Conservation (phyloP, 1,284 basidiomycete species). For the Malassezia yamatoensis region DNA sequence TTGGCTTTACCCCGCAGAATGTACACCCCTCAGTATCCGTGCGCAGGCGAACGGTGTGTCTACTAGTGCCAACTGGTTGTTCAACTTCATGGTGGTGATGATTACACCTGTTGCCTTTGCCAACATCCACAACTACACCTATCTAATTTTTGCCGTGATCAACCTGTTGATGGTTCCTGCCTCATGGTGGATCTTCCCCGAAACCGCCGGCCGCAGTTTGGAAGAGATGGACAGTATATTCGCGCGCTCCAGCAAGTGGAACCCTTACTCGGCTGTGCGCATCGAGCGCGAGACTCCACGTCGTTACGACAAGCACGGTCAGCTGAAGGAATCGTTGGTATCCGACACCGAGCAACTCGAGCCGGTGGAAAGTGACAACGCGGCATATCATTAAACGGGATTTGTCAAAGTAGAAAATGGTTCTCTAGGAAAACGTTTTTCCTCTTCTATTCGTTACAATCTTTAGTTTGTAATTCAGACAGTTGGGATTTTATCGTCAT, state of each 20-base stretch:
- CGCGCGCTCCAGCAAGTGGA: constrained; percentile 29
- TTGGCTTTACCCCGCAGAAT: constrained; percentile 47
- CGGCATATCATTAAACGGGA: constrained; percentile 4
- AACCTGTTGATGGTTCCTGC: constrained; percentile 28
- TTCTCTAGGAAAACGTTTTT: constrained; percentile 7
- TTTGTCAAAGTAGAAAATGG: constrained; percentile 3
- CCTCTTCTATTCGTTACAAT: not conserved
- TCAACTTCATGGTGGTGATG: constrained; percentile 43
- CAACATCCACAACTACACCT: constrained; percentile 26
- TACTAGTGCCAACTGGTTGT: constrained; percentile 39
- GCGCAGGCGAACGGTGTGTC: constrained; percentile 41
- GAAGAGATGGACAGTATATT: constrained; percentile 44
- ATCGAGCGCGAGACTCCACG: constrained; percentile 32
- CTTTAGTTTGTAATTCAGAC: too few relatives aligned
- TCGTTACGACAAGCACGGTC: constrained; percentile 35
- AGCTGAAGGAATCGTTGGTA: constrained; percentile 15
- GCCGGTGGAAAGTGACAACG: not conserved
- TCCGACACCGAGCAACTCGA: not conserved
- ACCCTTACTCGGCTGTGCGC: constrained; percentile 38
- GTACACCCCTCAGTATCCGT: constrained; percentile 39
- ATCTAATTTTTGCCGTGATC: constrained; percentile 28
- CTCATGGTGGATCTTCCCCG: constrained; percentile 38
- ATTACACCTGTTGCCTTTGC: constrained; percentile 29
- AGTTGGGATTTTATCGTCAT: too few relatives aligned
- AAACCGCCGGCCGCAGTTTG: constrained; percentile 35